Conservation (phyloP, 169 alveolate species). For the Plasmodium adleri region DNA sequence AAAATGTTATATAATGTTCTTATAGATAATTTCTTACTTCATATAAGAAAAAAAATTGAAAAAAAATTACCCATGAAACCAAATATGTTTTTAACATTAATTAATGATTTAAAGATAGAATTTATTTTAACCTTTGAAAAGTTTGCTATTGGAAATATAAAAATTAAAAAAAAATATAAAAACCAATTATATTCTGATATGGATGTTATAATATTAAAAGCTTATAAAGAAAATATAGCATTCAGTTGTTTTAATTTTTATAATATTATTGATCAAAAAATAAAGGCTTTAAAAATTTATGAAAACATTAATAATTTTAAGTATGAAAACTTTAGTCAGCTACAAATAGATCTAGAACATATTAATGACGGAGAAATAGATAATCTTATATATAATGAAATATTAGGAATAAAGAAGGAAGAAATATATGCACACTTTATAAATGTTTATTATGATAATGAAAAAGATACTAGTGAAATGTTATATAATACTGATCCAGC, state of each 20-base stretch:
- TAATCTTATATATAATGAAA: conserved; percentile 64
- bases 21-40: conserved; percentile 43
- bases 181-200: conserved; percentile 18
- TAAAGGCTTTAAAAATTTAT: conserved; percentile 25
- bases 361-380: conserved; percentile 22
- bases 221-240: conserved; percentile 63
- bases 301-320: conserved; percentile 11
- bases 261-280: conserved; percentile 40
- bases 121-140: conserved; percentile 29
- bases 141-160: conserved; percentile 30
- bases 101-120: conserved; percentile 44
- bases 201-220: conserved; percentile 54
- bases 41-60: conserved; percentile 49
- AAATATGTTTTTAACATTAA: conserved; percentile 41
- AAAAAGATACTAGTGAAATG: background rate
- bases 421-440: conserved; percentile 46
- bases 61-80: conserved; percentile 70
- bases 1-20: conserved; percentile 35
- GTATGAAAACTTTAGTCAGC: conserved; percentile 23
- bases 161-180: conserved; percentile 33
- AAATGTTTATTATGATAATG: conserved; percentile 14
- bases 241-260: conserved; percentile 49
- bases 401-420: conserved; percentile 48
- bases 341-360: conserved; percentile 8
- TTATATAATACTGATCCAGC: no score